These are phyloP conservation scores for Metschnikowia kunwiensis DNA, from an alignment of 805 yeast species.

Conservation along the genomic window DNA sequence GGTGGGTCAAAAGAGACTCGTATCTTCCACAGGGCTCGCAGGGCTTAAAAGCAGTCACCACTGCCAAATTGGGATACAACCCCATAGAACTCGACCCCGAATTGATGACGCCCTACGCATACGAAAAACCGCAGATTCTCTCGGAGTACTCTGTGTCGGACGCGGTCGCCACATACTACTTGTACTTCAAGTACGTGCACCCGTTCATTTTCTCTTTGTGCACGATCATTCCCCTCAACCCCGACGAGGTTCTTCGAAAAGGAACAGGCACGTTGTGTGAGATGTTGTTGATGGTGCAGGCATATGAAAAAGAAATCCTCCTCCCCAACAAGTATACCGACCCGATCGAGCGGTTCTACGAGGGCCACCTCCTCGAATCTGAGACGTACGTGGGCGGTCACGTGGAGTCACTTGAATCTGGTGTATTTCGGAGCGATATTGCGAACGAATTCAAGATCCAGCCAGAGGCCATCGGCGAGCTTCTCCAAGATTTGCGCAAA, in stretches of 20 bases:
- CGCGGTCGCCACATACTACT: slow-evolving; percentile 97
- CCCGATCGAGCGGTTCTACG: slow-evolving; percentile 90
- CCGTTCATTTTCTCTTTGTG: slow-evolving; percentile 95
- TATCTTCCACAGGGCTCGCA: slow-evolving; percentile 98
- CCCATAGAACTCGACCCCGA: slow-evolving; percentile 98
- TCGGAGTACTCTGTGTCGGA: slow-evolving; percentile 98
- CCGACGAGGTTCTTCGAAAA: slow-evolving; percentile 92
- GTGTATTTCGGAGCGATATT: slow-evolving; percentile 91
- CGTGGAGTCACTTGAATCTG: slow-evolving; percentile 96
- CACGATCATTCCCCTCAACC: slow-evolving; percentile 91
- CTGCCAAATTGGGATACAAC: slow-evolving; percentile 90
- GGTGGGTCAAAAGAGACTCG: slow-evolving; percentile 98
- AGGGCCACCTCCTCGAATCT: slow-evolving; percentile 89
- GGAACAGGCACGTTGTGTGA: slow-evolving; percentile 99
- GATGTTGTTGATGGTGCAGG: slow-evolving; percentile 95
- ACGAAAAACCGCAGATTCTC: slow-evolving; percentile 84
- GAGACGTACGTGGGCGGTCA: slow-evolving; percentile 99
- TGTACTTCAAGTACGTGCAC: slow-evolving; percentile 94
- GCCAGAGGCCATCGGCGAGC: slow-evolving; percentile 76
- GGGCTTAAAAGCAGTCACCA: slow-evolving; percentile 96
- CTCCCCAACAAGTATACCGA: slow-evolving; percentile 93
- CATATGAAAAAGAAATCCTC: slow-evolving; percentile 70
- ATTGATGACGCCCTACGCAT: slow-evolving; percentile 96
- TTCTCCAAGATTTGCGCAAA: slow-evolving; percentile 65
- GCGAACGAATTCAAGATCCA: slow-evolving; percentile 73